Base-by-base conservation (phyloP, 208 protist species). In the Borovskyia barvae region DNA sequence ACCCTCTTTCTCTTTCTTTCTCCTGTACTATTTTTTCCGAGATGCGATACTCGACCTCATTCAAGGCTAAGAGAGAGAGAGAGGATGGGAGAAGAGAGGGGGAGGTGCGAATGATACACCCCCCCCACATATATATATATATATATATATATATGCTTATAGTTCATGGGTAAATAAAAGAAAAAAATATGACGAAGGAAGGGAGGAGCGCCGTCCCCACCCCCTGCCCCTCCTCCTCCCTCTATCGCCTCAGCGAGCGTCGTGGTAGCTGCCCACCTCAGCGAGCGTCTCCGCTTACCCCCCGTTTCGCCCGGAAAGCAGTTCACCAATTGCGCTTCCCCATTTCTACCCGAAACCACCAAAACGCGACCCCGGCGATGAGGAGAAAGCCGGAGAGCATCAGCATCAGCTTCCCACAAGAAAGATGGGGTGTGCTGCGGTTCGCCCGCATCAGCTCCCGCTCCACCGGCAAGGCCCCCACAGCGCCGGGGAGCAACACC, bases 401-500 rank as follows among this genome's bases (percentile, higher is more conserved):
- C 36, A 53, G 28, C 35, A 39, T 55, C 36, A 64, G 46, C 15
- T 24, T 2, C 24, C 35, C 6, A 37, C 57, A 57, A n/a, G 48
- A 56, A 29, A 46, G 17, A 28, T 43, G 47, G 29, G 50, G 30
- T 32, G 43, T 46, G 0, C 6, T 20, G 29, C 39, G 29, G 20
- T 60, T 70, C 4, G 45, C 19, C 33, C 66, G 50, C 36, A 53
- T 49, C 32, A 80, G 43, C 22, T 54, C 50, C n/a, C 42, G 39
- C 42, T 82, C 75, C 36, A 80, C 42, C 15, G 35, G 48, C 25
- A 41, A 40, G 19, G 72, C 40, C 9, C 64, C 75, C 25, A 77
- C 57, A 19, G 62, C 62, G 26, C 75, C 75, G 4, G 75, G 74
- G 0, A 79, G n/a, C 36, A 83, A 43, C 53, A 73, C 40, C 4